Base-by-base conservation (phyloP, 2,329 filamentous ascomycete genomes). In the Ceratocystiopsis brevicomis region DNA sequence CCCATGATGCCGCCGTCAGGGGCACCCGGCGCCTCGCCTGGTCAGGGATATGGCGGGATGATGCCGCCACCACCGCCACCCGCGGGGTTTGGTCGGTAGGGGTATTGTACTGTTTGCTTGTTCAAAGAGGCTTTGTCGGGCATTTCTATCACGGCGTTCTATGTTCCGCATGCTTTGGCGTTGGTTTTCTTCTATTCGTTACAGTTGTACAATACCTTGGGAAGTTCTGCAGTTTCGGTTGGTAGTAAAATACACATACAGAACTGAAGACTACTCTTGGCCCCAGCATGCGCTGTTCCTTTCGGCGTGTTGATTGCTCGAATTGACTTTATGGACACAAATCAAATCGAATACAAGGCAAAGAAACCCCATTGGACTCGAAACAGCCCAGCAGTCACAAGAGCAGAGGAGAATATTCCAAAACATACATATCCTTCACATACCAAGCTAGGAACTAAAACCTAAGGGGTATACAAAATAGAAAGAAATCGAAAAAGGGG, bases 1-100 rank as follows among this genome's bases (percentile, higher is more conserved):
- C 44, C 46, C 3, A 34, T 42, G 6, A 18, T 17, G 13, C 44
- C 47, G 47, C 32, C 48, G 48, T 4, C 25, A 9, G 25, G 25
- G 8, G 25, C 25, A 30, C 38, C 45, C 51, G 36, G 43, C 44
- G 25, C 45, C 16, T 36, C 33, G 2, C n/a, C 33, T 11, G 36
- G 44, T 36, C 42, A 43, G 42, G 25, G 36, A 37, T 46, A 45
- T 37, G 42, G 43, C 16, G 6, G 6, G 2, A 30, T 30, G 25
- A 50, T 50, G 48, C 47, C 47, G 30, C 48, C 46, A 17, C 48
- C 46, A 17, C 48, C 48, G 4, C 43, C 43, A 16, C 51, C 54
- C 10, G 51, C 54, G 32, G 53, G 55, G 6, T 56, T 54, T 42
- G 50, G 37, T 6, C 50, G 55, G 43, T 56, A 41, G 41, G 8